A percentile compares a stretch with the other conserved stretches of the same genome.
These are phyloP conservation scores for Lactarius akahatsu DNA, from an alignment of 768 basidiomycete genomes.

Conservation along the genomic window DNA sequence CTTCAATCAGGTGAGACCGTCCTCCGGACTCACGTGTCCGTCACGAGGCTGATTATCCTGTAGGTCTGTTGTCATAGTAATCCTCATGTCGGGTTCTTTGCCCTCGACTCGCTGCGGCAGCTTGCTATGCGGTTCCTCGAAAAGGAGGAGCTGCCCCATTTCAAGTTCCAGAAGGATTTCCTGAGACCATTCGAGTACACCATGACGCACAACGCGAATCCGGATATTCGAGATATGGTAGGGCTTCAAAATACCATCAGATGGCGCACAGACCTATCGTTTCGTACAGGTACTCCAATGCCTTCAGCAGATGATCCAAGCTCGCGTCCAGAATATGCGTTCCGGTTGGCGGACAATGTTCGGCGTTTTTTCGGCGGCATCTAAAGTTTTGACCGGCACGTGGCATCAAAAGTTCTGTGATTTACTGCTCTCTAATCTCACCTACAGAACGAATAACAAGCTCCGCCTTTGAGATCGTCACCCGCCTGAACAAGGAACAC, in stretches of 20 bases:
- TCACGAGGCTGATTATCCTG: conserved; percentile 16
- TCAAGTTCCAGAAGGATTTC: conserved; percentile 99
- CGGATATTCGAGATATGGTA: conserved; percentile 96
- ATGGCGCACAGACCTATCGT: background rate
- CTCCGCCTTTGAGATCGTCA: conserved; percentile 96
- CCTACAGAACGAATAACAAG: conserved; percentile 79
- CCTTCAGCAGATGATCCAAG: conserved; percentile 98
- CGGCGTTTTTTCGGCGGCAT: conserved; percentile 95
- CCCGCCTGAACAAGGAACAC: conserved; percentile 84
- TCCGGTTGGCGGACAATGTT: conserved; percentile 99
- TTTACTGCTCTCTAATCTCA: conserved; percentile 16
- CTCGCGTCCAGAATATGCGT: conserved; percentile 89
- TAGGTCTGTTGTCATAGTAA: conserved; percentile 99
- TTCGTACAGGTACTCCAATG: conserved; percentile 83
- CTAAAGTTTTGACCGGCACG: conserved; percentile 84
- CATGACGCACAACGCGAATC: conserved; percentile 94
- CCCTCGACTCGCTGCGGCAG: conserved; percentile 93
- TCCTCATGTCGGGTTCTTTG: conserved; percentile 94
- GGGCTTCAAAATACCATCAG: conserved; percentile 8
- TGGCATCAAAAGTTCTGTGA: conserved; percentile 12
- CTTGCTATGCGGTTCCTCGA: conserved; percentile 98
- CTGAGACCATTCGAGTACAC: conserved; percentile 97
- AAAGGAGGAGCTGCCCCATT: conserved; percentile 96
- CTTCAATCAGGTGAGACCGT: conserved; percentile 80
- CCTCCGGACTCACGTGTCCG: background rate